A percentile compares a stretch with the other conserved stretches of the same genome.
Conservation (phyloP, 2,329 filamentous ascomycete species). For the Chaetomiaceae sp. region DNA sequence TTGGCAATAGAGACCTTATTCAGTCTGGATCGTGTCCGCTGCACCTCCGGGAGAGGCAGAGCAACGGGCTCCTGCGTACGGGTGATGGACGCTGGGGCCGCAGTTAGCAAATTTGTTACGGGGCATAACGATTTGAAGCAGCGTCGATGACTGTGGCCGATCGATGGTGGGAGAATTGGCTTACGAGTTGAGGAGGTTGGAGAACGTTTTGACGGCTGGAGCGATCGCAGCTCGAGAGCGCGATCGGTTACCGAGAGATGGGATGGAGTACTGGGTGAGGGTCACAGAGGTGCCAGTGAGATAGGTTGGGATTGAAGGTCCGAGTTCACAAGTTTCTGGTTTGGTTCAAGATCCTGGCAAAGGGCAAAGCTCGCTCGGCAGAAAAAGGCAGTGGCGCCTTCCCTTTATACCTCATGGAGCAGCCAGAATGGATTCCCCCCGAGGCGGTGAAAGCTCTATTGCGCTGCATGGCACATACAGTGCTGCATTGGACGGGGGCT, state of each 20-base stretch:
- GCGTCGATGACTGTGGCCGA: neutral
- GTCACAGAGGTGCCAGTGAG: neutral
- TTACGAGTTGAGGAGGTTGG: constrained; percentile 96
- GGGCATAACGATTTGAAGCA: neutral
- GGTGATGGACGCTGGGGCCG: constrained; percentile 72
- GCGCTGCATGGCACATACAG: constrained; percentile 1
- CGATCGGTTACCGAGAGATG: constrained; percentile 41
- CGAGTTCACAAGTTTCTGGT: neutral
- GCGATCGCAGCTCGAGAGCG: constrained; percentile 57
- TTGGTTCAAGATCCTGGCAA: too few species aligned
- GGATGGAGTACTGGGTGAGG: neutral
- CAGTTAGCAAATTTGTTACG: constrained; percentile 5
- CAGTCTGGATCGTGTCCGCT: constrained; percentile 61
- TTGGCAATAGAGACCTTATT: constrained; percentile 43
- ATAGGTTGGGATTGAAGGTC: neutral
- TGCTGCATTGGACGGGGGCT: neutral
- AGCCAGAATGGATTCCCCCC: neutral
- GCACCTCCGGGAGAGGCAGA: constrained; percentile 81
- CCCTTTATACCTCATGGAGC: constrained; percentile 8
- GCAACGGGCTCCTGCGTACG: constrained; percentile 94
- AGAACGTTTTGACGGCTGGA: constrained; percentile 86
- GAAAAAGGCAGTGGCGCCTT: constrained; percentile 2
- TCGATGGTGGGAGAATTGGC: constrained; percentile 30
- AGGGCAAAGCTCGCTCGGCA: constrained; percentile 5
- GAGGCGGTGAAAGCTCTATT: constrained; percentile 19